phyloP scores from a whole-genome alignment of 352 stramenopile species.

The Phytopythium kandeliae region DNA sequence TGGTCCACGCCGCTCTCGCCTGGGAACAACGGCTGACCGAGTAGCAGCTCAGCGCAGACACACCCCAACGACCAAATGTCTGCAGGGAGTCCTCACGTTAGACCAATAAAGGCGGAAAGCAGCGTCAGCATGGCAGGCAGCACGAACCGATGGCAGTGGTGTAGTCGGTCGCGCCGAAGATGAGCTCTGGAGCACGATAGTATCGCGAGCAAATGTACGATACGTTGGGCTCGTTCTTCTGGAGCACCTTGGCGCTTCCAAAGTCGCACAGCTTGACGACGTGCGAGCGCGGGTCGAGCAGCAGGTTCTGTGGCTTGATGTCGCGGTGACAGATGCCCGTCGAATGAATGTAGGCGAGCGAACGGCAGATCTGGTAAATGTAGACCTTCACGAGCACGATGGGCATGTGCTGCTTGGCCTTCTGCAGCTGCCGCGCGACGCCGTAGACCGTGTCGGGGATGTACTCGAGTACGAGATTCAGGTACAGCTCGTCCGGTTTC shows the following conservation, averaged over 20 bases:
- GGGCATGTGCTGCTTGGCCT: conserved; percentile 96
- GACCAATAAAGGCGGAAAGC: too few relatives aligned
- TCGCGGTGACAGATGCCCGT: conserved; percentile 98
- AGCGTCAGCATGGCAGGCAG: too few relatives aligned
- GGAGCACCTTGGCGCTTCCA: conserved; percentile 93
- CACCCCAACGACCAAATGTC: conserved; percentile 97
- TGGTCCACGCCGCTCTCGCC: conserved; percentile 99
- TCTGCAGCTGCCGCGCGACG: conserved; percentile 94
- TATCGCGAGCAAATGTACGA: conserved; percentile 99
- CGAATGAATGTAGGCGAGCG: conserved; percentile 97
- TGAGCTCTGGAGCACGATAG: conserved; percentile 99
- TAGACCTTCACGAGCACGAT: conserved; percentile 99
- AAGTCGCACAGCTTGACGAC: conserved; percentile 99
- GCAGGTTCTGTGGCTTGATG: conserved; percentile 99
- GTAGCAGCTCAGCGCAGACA: conserved; percentile 97
- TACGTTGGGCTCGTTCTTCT: conserved; percentile 98
- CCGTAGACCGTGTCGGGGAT: conserved; percentile 99
- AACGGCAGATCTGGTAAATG: conserved; percentile 98
- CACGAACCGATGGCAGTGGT: conserved; percentile 94
- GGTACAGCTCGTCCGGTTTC: conserved; percentile 96
- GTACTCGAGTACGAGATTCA: conserved; percentile 99
- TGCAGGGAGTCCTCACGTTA: conserved; percentile 35
- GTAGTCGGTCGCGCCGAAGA: conserved; percentile 99
- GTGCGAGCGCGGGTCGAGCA: conserved; percentile 96
- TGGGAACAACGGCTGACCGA: conserved; percentile 98